phyloP scores from a whole-genome alignment of 2,329 filamentous ascomycete genomes.

The Lachnellula cervina region DNA sequence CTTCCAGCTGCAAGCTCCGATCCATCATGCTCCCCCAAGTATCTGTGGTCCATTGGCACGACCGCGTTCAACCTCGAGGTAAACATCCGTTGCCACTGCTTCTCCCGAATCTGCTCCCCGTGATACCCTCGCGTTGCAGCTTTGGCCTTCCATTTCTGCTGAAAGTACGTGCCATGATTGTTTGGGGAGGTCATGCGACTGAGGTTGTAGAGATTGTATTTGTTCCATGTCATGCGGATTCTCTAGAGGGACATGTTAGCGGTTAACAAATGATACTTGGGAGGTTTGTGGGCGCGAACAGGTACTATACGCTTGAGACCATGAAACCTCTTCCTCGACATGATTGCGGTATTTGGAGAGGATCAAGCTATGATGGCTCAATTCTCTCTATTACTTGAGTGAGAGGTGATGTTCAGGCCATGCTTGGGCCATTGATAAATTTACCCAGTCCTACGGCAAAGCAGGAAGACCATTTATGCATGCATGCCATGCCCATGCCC shows the following conservation, averaged over 20 bases:
- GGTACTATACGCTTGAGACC: conserved; percentile 61
- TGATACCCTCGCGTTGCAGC: conserved; percentile 80
- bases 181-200: conserved; percentile 45
- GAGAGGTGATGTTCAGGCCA: not conserved
- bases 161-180: conserved; percentile 68
- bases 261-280: not conserved
- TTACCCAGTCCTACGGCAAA: not conserved
- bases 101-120: conserved; percentile 89
- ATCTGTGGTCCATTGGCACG: conserved; percentile 75
- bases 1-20: conserved; percentile 77
- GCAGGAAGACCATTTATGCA: not conserved
- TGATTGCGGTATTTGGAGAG: conserved; percentile 9
- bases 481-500: no score
- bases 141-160: conserved; percentile 97
- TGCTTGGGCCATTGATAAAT: not conserved
- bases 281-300: conserved; percentile 9
- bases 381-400: not conserved
- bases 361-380: not conserved
- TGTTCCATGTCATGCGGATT: conserved; percentile 94
- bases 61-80: conserved; percentile 73
- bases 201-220: conserved; percentile 93
- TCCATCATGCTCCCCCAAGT: conserved; percentile 77
- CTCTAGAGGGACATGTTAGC: conserved; percentile 51
- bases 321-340: conserved; percentile 59
- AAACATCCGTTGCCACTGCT: conserved; percentile 94